phyloP scores from a whole-genome alignment of 306 rosid genomes.

The Quercus agrifolia region DNA sequence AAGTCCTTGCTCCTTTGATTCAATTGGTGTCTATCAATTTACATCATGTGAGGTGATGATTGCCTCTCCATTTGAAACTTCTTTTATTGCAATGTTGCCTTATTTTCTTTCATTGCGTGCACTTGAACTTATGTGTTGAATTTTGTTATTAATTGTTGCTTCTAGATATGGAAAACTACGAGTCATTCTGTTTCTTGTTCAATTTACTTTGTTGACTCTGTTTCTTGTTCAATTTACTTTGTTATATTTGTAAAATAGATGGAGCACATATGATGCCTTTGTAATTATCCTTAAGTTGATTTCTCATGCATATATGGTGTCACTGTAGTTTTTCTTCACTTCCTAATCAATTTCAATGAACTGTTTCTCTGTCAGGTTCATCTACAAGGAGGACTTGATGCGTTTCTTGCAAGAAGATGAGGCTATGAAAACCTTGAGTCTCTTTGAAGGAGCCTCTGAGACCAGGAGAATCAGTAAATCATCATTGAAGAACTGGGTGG shows the following conservation, averaged over 20 bases:
- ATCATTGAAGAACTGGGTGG: constrained; percentile 89
- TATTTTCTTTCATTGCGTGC: not conserved
- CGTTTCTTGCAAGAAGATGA: constrained; percentile 85
- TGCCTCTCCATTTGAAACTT: not conserved
- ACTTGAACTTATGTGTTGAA: not conserved
- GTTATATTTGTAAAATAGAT: too few species aligned
- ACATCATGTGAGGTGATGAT: too few species aligned
- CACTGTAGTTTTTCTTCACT: not conserved
- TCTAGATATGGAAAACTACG: not conserved
- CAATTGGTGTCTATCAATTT: not conserved
- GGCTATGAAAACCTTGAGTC: constrained; percentile 58
- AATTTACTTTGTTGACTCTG: not conserved
- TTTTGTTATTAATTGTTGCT: not conserved
- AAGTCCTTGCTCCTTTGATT: constrained; percentile 13
- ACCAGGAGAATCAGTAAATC: constrained; percentile 60
- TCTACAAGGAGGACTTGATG: constrained; percentile 58
- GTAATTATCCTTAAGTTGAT: not conserved
- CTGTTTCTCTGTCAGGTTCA: constrained; percentile 39
- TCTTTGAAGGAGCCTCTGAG: constrained; percentile 77
- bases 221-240: not conserved
- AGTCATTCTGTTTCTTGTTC: not conserved
- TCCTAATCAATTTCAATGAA: not conserved
- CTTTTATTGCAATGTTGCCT: not conserved
- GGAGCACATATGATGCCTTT: too few species aligned
- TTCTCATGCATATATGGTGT: not conserved